Evolutionary conservation across 2,329 filamentous ascomycete genomes (phyloP), one percentile per base, ranked within the genome.

Genomic region (Apiospora marii): DNA sequence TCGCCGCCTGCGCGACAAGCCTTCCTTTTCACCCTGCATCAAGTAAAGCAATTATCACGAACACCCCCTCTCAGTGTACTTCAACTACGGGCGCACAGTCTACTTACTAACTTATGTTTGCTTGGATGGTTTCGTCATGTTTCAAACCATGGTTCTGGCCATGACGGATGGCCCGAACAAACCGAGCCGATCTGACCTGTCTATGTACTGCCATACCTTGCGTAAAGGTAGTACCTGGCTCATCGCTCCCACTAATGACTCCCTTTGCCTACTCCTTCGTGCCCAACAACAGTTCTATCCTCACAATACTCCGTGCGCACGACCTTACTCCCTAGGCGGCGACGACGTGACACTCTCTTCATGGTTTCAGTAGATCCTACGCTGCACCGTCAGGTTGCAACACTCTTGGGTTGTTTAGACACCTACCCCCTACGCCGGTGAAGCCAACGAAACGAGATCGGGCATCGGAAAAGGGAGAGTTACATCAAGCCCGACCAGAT

Each of bases 381-480:
- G 58, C 58, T 64, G 10, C 58, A 13, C 19, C 22, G 30, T 37
- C 58, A 64, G 34, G 58, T 64, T 64, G 34, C 58, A 64, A 41
- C 14, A 4, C 34, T 12, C 14, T 5, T 14, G n/a, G n/a, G 34
- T n/a, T 41, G 19, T 41, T 64, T n/a, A 1, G 19, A 22, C 6
- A 41, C n/a, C 58, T 6, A 41, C 19, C 6, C n/a, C n/a, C 58
- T 6, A 41, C 19, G 34, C 37, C 34, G 58, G 58, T 64, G 58
- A 64, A 64, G 34, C 34, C 41, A 64, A 41, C 34, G 58, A 41
- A 64, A 41, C 58, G n/a, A 64, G 30, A 64, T 64, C 34, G 58
- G 58, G 58, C 58, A 64, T 64, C 53, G 24, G 24, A 22, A 12
- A 22, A 22, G 12, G 16, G 30, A 61, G 53, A 61, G 53, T 58